A percentile compares a stretch with the other conserved stretches of the same genome.
phyloP scores from a whole-genome alignment of 331 rosid species.

The Saraca asoca region DNA sequence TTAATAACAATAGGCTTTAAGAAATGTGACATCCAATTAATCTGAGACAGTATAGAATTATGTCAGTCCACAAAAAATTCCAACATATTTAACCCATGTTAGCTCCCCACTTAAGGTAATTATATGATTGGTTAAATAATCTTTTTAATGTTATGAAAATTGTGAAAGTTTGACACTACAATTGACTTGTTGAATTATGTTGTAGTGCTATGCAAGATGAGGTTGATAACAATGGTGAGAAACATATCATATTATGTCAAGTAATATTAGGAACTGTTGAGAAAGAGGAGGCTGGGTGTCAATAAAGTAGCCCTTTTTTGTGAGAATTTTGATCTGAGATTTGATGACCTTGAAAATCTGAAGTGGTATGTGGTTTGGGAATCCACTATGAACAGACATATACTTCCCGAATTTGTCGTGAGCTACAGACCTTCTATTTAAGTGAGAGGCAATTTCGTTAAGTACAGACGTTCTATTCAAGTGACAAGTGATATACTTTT shows the following conservation, averaged over 20 bases:
- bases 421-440: constrained; percentile 45
- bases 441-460: no score
- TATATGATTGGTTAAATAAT: background rate
- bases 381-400: constrained; percentile 50
- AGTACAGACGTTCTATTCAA: no score
- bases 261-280: constrained; percentile 64
- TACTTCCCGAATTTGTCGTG: constrained; percentile 62
- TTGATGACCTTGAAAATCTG: constrained; percentile 54
- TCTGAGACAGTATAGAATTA: no score
- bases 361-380: constrained; percentile 62
- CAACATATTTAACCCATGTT: no score
- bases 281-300: constrained; percentile 48
- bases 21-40: no score
- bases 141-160: background rate
- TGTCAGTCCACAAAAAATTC: no score
- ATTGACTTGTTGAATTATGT: constrained; percentile 23
- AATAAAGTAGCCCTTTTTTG: constrained; percentile 46
- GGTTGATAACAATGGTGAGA: constrained; percentile 48
- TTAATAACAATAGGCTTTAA: no score
- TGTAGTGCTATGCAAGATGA: constrained; percentile 47
- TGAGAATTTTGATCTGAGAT: constrained; percentile 53
- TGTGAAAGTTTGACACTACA: background rate
- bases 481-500: constrained; percentile 34
- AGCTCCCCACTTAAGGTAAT: constrained; percentile 53
- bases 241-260: constrained; percentile 58